phyloP scores from a whole-genome alignment of 805 yeast genomes.

The Sporopachydermia quercuum region DNA sequence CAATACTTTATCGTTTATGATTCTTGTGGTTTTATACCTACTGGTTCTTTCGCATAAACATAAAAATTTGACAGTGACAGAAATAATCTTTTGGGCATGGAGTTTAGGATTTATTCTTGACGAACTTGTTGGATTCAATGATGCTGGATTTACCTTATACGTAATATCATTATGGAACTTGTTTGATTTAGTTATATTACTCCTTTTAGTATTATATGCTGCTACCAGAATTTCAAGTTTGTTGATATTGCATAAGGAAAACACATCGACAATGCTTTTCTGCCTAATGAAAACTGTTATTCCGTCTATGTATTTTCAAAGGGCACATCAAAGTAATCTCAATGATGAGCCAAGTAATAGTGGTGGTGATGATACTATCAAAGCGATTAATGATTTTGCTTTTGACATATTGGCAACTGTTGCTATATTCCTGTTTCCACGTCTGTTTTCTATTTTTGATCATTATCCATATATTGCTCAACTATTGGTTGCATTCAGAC shows the following conservation, averaged over 20 bases:
- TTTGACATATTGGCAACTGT: slow-evolving; percentile 22
- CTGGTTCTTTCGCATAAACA: slow-evolving; percentile 12
- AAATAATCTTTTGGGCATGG: slow-evolving; percentile 28
- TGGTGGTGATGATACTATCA: neutral
- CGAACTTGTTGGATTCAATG: slow-evolving; percentile 26
- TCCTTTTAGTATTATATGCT: slow-evolving; percentile 22
- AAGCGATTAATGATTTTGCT: slow-evolving; percentile 7
- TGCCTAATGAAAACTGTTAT: too few species aligned
- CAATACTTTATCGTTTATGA: slow-evolving; percentile 16
- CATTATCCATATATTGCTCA: slow-evolving; percentile 36
- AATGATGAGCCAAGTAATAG: neutral
- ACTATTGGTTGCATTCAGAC: slow-evolving; percentile 33
- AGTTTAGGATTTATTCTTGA: slow-evolving; percentile 33
- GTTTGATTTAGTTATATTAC: slow-evolving; percentile 28
- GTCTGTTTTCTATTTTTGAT: slow-evolving; percentile 34
- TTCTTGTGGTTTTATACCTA: slow-evolving; percentile 18
- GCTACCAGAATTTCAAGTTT: slow-evolving; percentile 8
- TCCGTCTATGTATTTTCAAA: too few species aligned
- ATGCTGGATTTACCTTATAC: slow-evolving; percentile 30
- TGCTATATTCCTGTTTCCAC: slow-evolving; percentile 34
- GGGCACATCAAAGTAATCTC: too few species aligned
- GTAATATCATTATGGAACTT: slow-evolving; percentile 39
- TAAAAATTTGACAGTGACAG: slow-evolving; percentile 13
- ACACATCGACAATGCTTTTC: neutral
- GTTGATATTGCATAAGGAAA: neutral